phyloP scores from a whole-genome alignment of 179 eudicot genomes.

The Spinacia oleracea region DNA sequence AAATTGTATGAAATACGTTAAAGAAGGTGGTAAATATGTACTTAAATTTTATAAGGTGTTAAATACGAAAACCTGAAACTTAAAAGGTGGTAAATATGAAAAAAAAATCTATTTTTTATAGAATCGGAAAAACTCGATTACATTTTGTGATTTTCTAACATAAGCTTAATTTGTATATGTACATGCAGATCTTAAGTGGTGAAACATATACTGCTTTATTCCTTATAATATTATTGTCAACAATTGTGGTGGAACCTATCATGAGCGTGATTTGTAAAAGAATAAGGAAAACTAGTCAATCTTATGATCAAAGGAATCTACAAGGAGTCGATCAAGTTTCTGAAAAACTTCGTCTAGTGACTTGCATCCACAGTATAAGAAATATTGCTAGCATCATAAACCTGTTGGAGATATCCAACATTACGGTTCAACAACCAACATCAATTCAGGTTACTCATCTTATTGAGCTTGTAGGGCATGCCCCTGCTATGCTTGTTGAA shows the following conservation, averaged over 20 bases:
- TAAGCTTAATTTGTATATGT: not conserved
- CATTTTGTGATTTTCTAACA: not conserved
- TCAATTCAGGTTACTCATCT: conserved; percentile 34
- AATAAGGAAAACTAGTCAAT: not conserved
- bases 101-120: too few relatives aligned
- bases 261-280: conserved; percentile 18
- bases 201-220: conserved; percentile 19
- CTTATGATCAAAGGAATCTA: conserved; percentile 24
- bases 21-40: too few relatives aligned
- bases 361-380: conserved; percentile 36
- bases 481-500: conserved; percentile 37
- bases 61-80: too few relatives aligned
- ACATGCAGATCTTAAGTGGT: conserved; percentile 28
- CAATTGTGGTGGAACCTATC: conserved; percentile 36
- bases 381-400: conserved; percentile 37
- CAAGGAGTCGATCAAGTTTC: conserved; percentile 17
- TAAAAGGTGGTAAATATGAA: too few relatives aligned
- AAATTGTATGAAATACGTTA: too few relatives aligned
- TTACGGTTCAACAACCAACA: conserved; percentile 16
- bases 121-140: too few relatives aligned
- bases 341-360: conserved; percentile 29
- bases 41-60: too few relatives aligned
- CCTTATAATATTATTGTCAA: conserved; percentile 24
- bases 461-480: conserved; percentile 39
- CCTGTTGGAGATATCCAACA: conserved; percentile 32